Percentiles rank a stretch among this genome's conserved stretches.
phyloP scores from a whole-genome alignment of 139 green algal species.

The Micromonas commoda region DNA sequence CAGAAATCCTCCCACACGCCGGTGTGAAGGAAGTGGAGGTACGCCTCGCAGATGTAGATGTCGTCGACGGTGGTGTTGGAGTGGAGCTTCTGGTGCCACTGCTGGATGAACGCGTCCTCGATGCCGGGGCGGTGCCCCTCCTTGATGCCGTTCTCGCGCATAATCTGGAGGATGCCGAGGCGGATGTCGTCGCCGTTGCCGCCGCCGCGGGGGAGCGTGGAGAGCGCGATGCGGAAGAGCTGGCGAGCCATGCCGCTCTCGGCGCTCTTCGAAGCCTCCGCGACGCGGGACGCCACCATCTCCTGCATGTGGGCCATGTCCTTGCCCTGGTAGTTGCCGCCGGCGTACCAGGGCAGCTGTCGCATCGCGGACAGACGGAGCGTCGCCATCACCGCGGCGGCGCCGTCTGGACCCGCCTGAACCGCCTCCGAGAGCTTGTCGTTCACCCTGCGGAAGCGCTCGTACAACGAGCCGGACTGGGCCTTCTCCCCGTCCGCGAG shows the following conservation, averaged over 20 bases:
- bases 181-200: constrained; percentile 83
- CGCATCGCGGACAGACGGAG: constrained; percentile 61
- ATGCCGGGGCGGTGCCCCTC: constrained; percentile 56
- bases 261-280: not conserved
- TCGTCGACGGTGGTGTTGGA: constrained; percentile 63
- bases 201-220: constrained; percentile 69
- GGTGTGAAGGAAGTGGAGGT: constrained; percentile 69
- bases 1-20: constrained; percentile 42
- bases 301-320: constrained; percentile 86
- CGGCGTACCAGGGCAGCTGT: constrained; percentile 67
- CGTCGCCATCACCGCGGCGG: constrained; percentile 70
- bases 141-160: constrained; percentile 79
- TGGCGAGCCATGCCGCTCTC: constrained; percentile 49
- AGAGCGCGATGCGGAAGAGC: constrained; percentile 61
- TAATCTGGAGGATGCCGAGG: constrained; percentile 88
- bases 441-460: constrained; percentile 7
- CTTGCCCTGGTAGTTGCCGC: constrained; percentile 72
- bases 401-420: constrained; percentile 47
- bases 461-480: not conserved
- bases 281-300: constrained; percentile 37
- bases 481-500: not conserved
- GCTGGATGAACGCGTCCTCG: constrained; percentile 78
- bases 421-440: not conserved
- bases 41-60: constrained; percentile 74
- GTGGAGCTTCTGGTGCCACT: constrained; percentile 95